phyloP scores from a whole-genome alignment of 371 early-diverging fungal genomes.

The Umbelopsis sp. region DNA sequence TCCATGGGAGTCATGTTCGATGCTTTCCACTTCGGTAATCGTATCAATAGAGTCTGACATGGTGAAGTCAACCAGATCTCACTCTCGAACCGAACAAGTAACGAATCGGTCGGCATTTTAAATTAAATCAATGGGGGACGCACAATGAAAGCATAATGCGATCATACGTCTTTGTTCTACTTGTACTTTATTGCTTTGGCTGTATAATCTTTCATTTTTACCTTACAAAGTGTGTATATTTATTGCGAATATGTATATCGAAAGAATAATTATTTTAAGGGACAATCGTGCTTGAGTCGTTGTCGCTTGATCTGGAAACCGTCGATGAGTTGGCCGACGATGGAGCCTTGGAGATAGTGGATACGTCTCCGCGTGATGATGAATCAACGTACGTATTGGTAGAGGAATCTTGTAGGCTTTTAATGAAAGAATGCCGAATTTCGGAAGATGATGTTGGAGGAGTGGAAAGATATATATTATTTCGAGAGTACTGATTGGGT shows the following conservation, averaged over 20 bases:
- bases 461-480: not conserved
- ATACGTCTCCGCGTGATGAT: not conserved
- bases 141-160: not conserved
- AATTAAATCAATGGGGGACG: not conserved
- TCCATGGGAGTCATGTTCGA: not conserved
- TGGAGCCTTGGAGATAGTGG: not conserved
- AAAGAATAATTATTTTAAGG: not conserved
- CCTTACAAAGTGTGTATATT: not conserved
- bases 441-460: slow-evolving; percentile 10
- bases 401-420: not conserved
- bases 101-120: not conserved
- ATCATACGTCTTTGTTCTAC: not conserved
- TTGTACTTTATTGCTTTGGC: no score
- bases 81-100: not conserved
- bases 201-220: not conserved
- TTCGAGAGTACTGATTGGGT: not conserved
- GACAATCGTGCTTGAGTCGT: slow-evolving; percentile 10
- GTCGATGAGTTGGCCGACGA: not conserved
- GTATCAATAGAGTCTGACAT: slow-evolving; percentile 9
- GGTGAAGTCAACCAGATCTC: not conserved
- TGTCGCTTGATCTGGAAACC: not conserved
- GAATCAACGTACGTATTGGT: not conserved
- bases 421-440: slow-evolving; percentile 5
- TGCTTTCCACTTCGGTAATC: not conserved
- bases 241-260: not conserved